Evolutionary conservation across 257 asterid genomes (phyloP).

Genomic region (Scutellaria baicalensis): DNA sequence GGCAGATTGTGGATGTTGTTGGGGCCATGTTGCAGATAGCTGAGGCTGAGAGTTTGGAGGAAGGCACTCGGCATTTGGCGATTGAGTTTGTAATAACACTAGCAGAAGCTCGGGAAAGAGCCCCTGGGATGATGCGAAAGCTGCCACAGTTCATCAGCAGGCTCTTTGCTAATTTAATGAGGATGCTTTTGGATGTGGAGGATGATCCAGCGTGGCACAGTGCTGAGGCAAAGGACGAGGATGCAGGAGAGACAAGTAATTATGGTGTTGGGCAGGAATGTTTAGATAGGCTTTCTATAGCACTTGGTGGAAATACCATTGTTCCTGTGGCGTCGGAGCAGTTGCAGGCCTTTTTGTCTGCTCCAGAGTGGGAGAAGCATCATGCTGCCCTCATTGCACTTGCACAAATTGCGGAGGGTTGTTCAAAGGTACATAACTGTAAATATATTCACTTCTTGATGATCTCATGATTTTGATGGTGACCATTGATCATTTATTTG

Average conservation of each 20-base stretch:
- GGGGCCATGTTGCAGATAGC: conserved; percentile 94
- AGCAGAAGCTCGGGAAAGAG: conserved; percentile 94
- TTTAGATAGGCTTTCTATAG: conserved; percentile 78
- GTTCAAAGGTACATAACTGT: conserved; percentile 53
- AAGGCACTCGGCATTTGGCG: conserved; percentile 91
- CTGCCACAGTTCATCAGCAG: conserved; percentile 84
- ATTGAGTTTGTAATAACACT: conserved; percentile 90
- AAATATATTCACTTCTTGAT: not conserved
- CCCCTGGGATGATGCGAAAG: conserved; percentile 99
- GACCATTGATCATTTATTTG: not conserved
- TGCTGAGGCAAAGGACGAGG: conserved; percentile 82
- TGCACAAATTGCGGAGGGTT: conserved; percentile 98
- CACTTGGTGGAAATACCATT: conserved; percentile 86
- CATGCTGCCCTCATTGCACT: conserved; percentile 93
- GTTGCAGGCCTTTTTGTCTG: conserved; percentile 65
- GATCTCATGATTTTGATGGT: not conserved
- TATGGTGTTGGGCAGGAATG: conserved; percentile 96
- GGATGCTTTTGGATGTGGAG: conserved; percentile 79
- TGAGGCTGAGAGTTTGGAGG: conserved; percentile 86
- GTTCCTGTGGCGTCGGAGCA: conserved; percentile 96
- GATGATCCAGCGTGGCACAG: conserved; percentile 93
- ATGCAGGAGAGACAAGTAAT: conserved; percentile 93
- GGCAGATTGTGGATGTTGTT: conserved; percentile 89
- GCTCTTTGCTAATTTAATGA: conserved; percentile 75
- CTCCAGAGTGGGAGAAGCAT: conserved; percentile 93